Evolutionary conservation across 495 filamentous ascomycete genomes (phyloP), one percentile per base, ranked within the genome.

Genomic region (Podospora pseudocomata): DNA sequence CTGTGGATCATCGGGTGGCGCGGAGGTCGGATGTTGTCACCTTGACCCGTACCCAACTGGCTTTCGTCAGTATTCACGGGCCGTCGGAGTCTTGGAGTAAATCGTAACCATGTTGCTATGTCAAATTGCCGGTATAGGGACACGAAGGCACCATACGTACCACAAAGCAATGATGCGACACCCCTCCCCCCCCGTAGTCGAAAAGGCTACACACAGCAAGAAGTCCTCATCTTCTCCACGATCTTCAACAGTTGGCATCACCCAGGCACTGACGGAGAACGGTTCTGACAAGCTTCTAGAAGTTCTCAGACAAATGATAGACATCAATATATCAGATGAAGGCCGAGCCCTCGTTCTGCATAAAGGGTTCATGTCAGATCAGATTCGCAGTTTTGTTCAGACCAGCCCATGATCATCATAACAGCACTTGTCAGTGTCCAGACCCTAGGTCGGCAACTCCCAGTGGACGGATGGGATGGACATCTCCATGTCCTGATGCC

Each of bases 241-340:
- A 49, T 49, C 2, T 49, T 49, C 60, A 62, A 5, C 27, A 28
- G n/a, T 15, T 19, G 32, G 5, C 61, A 63, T 63, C 61, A 63
- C n/a, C 61, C 61, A 15, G 6, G 4, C 15, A 63, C 19, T 32
- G 34, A 7, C 30, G 5, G 34, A 49, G 61, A 63, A 49, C 18
- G 61, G 61, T 16, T 63, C 61, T 63, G 32, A 63, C 61, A 32
- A 2, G 19, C 27, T 63, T 63, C 61, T 53, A 63, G 61, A 63
- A 63, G 28, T 28, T 39, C 18, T 63, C 61, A 20, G 61, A 63
- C 28, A 63, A 13, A 19, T 3, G 19, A 20, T 11, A 49, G n/a
- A 44, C 28, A 63, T 11, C 4, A 49, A 19, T 4, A 63, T n/a
- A 63, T 11, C 32, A 49, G 61, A 63, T 30, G 59, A 63, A 34